These are phyloP conservation scores for Thalia dealbata DNA, from an alignment of 176 grass and related monocot genomes.

Conservation along the genomic window DNA sequence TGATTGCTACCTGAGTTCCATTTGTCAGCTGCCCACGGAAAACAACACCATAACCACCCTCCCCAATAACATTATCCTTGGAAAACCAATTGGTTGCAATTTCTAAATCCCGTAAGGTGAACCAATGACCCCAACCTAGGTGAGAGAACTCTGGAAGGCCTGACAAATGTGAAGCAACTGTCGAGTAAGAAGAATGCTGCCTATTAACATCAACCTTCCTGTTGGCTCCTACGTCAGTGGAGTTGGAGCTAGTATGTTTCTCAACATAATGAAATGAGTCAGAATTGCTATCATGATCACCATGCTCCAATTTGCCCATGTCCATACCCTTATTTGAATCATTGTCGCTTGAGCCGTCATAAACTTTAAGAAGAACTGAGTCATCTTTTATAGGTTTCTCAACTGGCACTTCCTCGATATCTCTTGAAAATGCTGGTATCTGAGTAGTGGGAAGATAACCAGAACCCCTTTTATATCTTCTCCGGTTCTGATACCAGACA, in stretches of 20 bases:
- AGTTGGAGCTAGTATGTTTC: constrained; percentile 11
- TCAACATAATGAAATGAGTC: constrained; percentile 12
- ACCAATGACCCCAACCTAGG: constrained; percentile 23
- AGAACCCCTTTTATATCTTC: constrained; percentile 12
- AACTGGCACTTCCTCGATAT: constrained; percentile 13
- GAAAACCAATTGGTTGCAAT: constrained; percentile 16
- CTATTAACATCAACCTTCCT: background rate
- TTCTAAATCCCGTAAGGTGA: constrained; percentile 17
- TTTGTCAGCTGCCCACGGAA: constrained; percentile 6
- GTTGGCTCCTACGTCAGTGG: background rate
- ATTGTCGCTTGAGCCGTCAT: constrained; percentile 14
- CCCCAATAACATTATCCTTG: constrained; percentile 21
- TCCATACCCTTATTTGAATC: constrained; percentile 11
- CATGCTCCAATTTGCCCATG: background rate
- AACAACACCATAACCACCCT: constrained; percentile 20
- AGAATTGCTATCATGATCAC: background rate
- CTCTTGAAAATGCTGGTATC: constrained; percentile 9
- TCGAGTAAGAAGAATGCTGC: background rate
- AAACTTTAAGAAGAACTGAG: constrained; percentile 3
- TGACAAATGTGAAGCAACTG: constrained; percentile 1
- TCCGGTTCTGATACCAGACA: background rate
- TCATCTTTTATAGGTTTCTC: constrained; percentile 14
- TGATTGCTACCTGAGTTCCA: constrained; percentile 20
- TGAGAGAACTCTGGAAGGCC: constrained; percentile 20
- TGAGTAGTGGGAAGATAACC: background rate